A percentile compares a stretch with the other conserved stretches of the same genome.
Conservation (phyloP, 768 basidiomycete genomes). For the Mycena alexandri region DNA sequence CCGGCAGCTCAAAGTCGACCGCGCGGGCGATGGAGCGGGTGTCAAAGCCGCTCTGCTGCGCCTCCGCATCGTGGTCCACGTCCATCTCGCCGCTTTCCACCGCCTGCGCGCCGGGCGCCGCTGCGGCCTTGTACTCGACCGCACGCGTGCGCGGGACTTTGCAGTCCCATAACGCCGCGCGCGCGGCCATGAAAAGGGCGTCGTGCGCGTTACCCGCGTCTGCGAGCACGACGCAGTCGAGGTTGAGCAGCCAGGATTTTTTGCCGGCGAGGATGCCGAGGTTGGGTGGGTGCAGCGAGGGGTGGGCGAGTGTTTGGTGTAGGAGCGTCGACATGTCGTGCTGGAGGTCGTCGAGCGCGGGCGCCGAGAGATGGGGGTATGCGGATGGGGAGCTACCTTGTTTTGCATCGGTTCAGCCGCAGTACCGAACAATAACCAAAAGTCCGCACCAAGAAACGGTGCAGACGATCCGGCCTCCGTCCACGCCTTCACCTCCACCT, state of each 20-base stretch:
- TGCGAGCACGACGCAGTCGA: conserved; percentile 81
- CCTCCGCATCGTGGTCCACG: conserved; percentile 55
- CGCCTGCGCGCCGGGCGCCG: conserved; percentile 35
- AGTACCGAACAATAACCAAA: conserved; percentile 7
- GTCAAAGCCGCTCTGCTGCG: conserved; percentile 66
- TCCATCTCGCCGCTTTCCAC: conserved; percentile 64
- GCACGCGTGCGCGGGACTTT: conserved; percentile 80
- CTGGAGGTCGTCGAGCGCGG: conserved; percentile 81
- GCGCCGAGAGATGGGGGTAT: conserved; percentile 75
- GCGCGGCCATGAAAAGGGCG: conserved; percentile 82
- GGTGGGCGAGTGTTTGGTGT: conserved; percentile 74
- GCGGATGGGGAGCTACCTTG: conserved; percentile 82
- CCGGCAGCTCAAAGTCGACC: conserved; percentile 87
- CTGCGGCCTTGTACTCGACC: conserved; percentile 72
- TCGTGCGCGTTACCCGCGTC: conserved; percentile 85
- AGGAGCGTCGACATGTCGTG: conserved; percentile 77
- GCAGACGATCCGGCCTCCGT: conserved; percentile 74
- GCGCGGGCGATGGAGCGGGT: conserved; percentile 64
- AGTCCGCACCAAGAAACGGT: conserved; percentile 81
- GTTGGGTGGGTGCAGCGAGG: conserved; percentile 74
- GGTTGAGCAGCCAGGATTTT: conserved; percentile 81
- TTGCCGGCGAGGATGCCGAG: conserved; percentile 68
- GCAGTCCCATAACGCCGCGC: conserved; percentile 86
- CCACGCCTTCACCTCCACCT: conserved; percentile 55
- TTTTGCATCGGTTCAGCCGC: conserved; percentile 41